These are phyloP conservation scores for Neospermospora avenae DNA, from an alignment of 2,329 filamentous ascomycete genomes.

Conservation along the genomic window DNA sequence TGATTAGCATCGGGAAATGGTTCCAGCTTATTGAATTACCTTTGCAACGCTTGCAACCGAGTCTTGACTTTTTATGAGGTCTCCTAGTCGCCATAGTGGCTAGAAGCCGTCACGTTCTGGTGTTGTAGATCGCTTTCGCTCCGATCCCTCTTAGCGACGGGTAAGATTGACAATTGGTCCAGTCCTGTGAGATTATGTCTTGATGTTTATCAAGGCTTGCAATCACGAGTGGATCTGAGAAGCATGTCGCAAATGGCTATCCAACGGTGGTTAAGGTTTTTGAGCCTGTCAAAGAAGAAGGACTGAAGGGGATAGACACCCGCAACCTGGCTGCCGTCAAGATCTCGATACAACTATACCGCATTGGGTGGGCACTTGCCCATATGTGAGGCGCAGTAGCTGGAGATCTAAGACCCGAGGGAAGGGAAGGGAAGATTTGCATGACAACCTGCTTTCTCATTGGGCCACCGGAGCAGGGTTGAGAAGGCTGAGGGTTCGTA, in stretches of 20 bases:
- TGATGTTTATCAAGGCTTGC: not conserved
- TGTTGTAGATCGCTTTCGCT: not conserved
- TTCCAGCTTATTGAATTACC: constrained; percentile 40
- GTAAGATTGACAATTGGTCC: not conserved
- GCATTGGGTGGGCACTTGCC: not conserved
- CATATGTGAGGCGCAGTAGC: constrained; percentile 2
- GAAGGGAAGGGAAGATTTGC: too few relatives aligned
- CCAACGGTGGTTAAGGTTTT: not conserved
- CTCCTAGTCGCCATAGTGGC: constrained; percentile 39
- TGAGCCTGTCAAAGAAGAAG: not conserved
- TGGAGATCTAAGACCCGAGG: not conserved
- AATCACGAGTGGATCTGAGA: not conserved
- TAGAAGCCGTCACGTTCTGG: too few relatives aligned
- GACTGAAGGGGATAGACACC: not conserved
- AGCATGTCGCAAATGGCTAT: not conserved
- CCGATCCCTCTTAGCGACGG: not conserved
- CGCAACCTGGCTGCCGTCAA: not conserved
- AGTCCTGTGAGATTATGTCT: not conserved
- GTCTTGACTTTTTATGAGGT: constrained; percentile 65
- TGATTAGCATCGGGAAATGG: not conserved
- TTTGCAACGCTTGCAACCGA: constrained; percentile 63
- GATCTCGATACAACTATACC: constrained; percentile 3
- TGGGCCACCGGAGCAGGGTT: not conserved
- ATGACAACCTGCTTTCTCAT: not conserved
- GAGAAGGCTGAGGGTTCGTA: not conserved